phyloP scores from a whole-genome alignment of 2,329 filamentous ascomycete genomes.

The Polytolypa hystricis region DNA sequence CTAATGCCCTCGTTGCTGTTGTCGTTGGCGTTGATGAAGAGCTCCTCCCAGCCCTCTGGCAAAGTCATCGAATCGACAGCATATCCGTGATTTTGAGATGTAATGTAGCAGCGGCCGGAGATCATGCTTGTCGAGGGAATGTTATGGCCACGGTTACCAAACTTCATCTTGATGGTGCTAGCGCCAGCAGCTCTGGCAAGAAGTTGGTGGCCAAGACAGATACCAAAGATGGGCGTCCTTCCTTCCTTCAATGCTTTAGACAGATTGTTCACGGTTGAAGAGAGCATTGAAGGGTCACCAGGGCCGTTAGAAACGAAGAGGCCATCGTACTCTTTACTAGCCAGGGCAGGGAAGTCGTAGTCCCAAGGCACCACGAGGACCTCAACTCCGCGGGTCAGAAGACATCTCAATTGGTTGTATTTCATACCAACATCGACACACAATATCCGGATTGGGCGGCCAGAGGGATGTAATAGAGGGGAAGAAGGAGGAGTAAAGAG shows the following conservation, averaged over 20 bases:
- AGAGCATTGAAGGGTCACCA: constrained; percentile 81
- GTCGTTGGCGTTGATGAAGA: constrained; percentile 97
- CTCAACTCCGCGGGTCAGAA: constrained; percentile 82
- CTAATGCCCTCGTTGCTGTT: constrained; percentile 97
- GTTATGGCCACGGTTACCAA: constrained; percentile 96
- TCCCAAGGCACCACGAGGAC: constrained; percentile 94
- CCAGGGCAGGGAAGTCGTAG: constrained; percentile 71
- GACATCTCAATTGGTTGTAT: constrained; percentile 92
- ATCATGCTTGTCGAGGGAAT: constrained; percentile 95
- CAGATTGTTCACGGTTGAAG: constrained; percentile 67
- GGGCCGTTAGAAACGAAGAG: constrained; percentile 97
- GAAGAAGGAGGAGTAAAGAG: constrained; percentile 62
- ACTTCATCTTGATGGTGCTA: constrained; percentile 91
- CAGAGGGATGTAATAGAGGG: constrained; percentile 76
- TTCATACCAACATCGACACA: constrained; percentile 97
- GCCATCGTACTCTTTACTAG: constrained; percentile 80
- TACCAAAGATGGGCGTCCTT: constrained; percentile 83
- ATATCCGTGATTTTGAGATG: constrained; percentile 95
- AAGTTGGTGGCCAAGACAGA: constrained; percentile 90
- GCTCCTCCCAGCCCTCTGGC: constrained; percentile 72
- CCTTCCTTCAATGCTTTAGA: constrained; percentile 63
- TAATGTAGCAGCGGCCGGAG: constrained; percentile 95
- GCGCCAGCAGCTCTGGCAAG: constrained; percentile 81
- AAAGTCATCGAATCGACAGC: constrained; percentile 75
- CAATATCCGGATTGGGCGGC: constrained; percentile 73